Conservation (phyloP, 225 moss, liverwort and hornwort species). For the Polytrichum formosum region DNA sequence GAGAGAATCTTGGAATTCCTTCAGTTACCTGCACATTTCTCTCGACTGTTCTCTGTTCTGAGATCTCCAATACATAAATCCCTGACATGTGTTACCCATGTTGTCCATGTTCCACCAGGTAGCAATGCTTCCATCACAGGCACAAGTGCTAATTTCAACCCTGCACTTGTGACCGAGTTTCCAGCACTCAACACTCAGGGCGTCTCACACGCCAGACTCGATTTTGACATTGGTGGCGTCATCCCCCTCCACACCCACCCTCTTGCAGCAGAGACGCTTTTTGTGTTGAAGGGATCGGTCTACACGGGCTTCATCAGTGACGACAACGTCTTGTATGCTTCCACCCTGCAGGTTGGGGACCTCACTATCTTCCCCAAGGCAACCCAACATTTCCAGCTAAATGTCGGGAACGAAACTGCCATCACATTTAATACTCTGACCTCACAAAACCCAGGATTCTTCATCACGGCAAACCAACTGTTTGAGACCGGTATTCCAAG, state of each 20-base stretch:
- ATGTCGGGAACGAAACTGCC: constrained; percentile 9
- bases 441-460: constrained; percentile 3
- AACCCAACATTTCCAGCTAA: constrained; percentile 3
- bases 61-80: background rate
- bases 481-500: background rate
- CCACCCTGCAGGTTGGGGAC: constrained; percentile 5
- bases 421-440: background rate
- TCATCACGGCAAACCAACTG: background rate
- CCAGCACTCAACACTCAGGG: constrained; percentile 4
- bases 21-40: background rate
- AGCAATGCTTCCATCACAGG: background rate
- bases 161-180: background rate
- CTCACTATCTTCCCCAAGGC: constrained; percentile 1
- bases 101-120: background rate
- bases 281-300: background rate
- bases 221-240: background rate
- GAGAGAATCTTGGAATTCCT: background rate
- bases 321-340: constrained; percentile 5
- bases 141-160: background rate
- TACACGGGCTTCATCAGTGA: constrained; percentile 3
- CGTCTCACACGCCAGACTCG: background rate
- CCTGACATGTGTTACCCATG: background rate
- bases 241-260: constrained; percentile 9
- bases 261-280: constrained; percentile 1
- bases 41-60: no score